Base-by-base conservation (phyloP, 2,329 filamentous ascomycete species). In the Colletotrichum shisoi region DNA sequence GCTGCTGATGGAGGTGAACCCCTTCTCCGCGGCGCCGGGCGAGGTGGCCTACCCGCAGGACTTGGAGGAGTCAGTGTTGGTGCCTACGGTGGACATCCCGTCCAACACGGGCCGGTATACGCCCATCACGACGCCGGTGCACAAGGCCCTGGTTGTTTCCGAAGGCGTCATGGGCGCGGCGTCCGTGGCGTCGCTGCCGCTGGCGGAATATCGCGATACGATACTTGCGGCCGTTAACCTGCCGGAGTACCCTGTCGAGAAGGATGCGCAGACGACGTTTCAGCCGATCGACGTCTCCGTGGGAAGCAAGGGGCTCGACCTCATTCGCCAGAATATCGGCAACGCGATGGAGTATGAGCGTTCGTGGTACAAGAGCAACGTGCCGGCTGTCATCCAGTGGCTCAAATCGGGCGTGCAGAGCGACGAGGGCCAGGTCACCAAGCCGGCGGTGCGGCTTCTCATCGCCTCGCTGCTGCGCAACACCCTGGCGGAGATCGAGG, bases 121-220 rank as follows among this genome's bases (percentile, higher is more conserved):
- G 13, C 85, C 88, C 17, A 83, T 95, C 48, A 87, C 88, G 7
- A 93, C 92, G 51, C 94, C 94, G 0, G 93, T 97, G 1, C 94
- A 98, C 75, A 91, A 89, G 74, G 87, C 90, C 0, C 78, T 97
- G 17, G 73, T 97, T 11, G 85, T 96, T 9, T 89, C 88, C 0
- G 85, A 91, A 56, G 93, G 92, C 0, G 79, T 96, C 2, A 80
- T 86, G 60, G 92, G 91, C 8, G 87, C 90, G 1, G 82, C 89
- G 5, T 81, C 84, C 1, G 71, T 86, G 7, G 76, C 84, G 6
- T 73, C 80, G 9, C 74, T 85, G 53, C 78, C 81, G 19, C 68
- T 80, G 42, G 54, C 79, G 1, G 75, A 78, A 67, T 75, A 75
- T 71, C 70, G 74, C 68, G 78, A 78, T 62, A 79, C 78, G 68